A percentile compares a stretch with the other conserved stretches of the same genome.
These are phyloP conservation scores for Debaryomyces psychrophilus DNA, from an alignment of 1,139 yeast species.

Conservation along the genomic window DNA sequence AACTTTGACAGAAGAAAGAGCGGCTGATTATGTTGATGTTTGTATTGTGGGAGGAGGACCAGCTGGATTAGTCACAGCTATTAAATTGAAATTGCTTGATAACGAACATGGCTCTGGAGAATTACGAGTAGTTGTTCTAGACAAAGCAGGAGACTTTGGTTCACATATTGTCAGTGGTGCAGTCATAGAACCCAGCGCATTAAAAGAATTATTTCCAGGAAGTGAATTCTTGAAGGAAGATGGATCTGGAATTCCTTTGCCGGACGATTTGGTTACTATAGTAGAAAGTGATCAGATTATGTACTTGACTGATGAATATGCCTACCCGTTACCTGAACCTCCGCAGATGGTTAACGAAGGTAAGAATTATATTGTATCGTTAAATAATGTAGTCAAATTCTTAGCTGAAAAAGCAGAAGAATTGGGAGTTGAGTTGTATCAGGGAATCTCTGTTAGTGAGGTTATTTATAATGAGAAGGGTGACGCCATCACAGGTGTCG, in stretches of 20 bases:
- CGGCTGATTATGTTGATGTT: constrained; percentile 84
- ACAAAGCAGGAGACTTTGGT: constrained; percentile 91
- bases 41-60: constrained; percentile 98
- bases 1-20: constrained; percentile 63
- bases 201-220: constrained; percentile 84
- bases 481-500: constrained; percentile 77
- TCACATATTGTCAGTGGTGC: constrained; percentile 94
- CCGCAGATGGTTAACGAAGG: constrained; percentile 85
- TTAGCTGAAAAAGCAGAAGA: constrained; percentile 89
- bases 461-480: constrained; percentile 63
- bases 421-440: constrained; percentile 89
- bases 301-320: constrained; percentile 57
- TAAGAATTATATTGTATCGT: constrained; percentile 81
- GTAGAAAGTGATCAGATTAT: constrained; percentile 76
- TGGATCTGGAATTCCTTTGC: constrained; percentile 66
- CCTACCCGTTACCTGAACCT: constrained; percentile 85
- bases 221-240: constrained; percentile 55
- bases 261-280: constrained; percentile 70
- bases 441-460: constrained; percentile 89
- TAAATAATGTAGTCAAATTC: constrained; percentile 80
- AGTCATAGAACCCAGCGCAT: constrained; percentile 84
- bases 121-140: constrained; percentile 82
- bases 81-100: constrained; percentile 82
- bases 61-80: constrained; percentile 94
- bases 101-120: constrained; percentile 66